Conservation (phyloP, 768 basidiomycete species). For the Goffeauzyma gilvescens region DNA sequence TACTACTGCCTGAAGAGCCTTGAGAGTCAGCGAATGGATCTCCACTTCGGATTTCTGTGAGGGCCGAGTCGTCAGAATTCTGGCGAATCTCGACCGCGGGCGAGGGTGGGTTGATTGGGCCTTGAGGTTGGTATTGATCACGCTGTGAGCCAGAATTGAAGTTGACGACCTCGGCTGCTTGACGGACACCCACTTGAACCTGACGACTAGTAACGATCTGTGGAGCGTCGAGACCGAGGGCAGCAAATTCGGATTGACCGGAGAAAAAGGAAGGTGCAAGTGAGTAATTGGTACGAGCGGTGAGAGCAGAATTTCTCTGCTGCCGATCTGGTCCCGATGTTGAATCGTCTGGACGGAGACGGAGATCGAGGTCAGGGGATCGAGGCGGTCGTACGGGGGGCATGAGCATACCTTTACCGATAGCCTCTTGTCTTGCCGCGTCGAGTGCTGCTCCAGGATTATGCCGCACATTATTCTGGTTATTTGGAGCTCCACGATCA, state of each 20-base stretch:
- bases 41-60: too few relatives aligned
- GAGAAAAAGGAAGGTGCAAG: slow-evolving; percentile 19
- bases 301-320: slow-evolving; percentile 2
- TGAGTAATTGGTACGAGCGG: slow-evolving; percentile 5
- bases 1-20: too few relatives aligned
- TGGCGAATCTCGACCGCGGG: slow-evolving; percentile 1
- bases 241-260: slow-evolving; percentile 18
- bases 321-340: too few relatives aligned
- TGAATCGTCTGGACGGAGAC: slow-evolving; percentile 9
- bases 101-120: slow-evolving; percentile 2
- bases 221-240: slow-evolving; percentile 24
- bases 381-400: slow-evolving; percentile 23
- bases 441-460: background rate
- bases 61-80: too few relatives aligned
- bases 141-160: too few relatives aligned
- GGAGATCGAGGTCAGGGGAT: slow-evolving; percentile 24
- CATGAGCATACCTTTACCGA: background rate
- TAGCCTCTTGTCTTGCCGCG: slow-evolving; percentile 2
- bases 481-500: background rate
- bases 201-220: slow-evolving; percentile 26
- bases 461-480: slow-evolving; percentile 9
- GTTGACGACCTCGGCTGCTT: slow-evolving; percentile 28
- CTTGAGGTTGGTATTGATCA: too few relatives aligned
- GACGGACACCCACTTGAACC: slow-evolving; percentile 24
- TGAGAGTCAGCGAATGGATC: too few relatives aligned